Percentiles rank a stretch among this genome's conserved stretches.
Conservation (phyloP, 2,329 filamentous ascomycete genomes). For the Scleromitrula shiraiana region DNA sequence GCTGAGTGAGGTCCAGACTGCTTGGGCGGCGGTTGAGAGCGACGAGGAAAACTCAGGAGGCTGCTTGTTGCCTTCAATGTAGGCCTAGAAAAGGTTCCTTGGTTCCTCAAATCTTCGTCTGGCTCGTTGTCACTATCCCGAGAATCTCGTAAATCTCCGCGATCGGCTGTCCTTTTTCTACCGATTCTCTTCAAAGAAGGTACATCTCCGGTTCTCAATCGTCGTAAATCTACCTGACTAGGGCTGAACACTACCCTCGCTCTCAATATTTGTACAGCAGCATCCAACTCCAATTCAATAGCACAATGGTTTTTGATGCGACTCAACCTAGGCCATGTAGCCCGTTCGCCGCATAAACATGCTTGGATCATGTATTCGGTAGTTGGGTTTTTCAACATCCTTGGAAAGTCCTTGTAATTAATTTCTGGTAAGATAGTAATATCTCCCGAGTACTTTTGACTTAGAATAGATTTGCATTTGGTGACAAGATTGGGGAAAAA, state of each 20-base stretch:
- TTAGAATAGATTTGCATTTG: conserved; percentile 73
- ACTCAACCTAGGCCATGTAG: conserved; percentile 86
- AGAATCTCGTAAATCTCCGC: conserved; percentile 12
- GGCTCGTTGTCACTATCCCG: conserved; percentile 8
- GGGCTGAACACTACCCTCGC: conserved; percentile 45
- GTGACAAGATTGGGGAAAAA: conserved; percentile 71
- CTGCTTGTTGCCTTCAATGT: conserved; percentile 17
- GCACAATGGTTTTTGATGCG: conserved; percentile 81
- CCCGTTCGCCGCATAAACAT: conserved; percentile 69
- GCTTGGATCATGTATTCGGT: conserved; percentile 78
- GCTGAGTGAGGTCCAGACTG: conserved; percentile 11
- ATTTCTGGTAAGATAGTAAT: conserved; percentile 89
- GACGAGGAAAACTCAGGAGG: conserved; percentile 13
- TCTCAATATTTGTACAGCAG: conserved; percentile 61
- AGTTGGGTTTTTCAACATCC: conserved; percentile 76
- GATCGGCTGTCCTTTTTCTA: conserved; percentile 21
- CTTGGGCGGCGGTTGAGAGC: conserved; percentile 10
- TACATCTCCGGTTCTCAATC: conserved; percentile 19
- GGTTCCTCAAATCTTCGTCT: conserved; percentile 2
- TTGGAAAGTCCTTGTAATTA: conserved; percentile 62
- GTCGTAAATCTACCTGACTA: conserved; percentile 27
- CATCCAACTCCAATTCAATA: conserved; percentile 77
- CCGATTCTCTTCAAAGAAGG: conserved; percentile 10
- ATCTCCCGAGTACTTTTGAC: conserved; percentile 87
- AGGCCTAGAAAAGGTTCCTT: conserved; percentile 16